Base-by-base conservation (phyloP, 495 filamentous ascomycete species). In the Penicillium pancosmium region DNA sequence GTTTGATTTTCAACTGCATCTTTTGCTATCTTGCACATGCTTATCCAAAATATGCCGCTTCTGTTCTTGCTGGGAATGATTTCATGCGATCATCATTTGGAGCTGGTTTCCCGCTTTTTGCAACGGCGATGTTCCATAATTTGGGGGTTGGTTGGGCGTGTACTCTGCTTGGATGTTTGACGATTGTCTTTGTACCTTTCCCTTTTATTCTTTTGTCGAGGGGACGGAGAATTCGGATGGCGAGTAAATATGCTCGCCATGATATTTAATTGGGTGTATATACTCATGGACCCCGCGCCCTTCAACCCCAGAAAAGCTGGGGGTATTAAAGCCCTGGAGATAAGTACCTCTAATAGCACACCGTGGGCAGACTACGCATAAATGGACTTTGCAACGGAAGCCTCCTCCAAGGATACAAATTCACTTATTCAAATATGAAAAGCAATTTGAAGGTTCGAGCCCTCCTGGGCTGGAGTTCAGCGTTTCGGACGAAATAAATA, bases 61-160 rank as follows among this genome's bases (percentile, higher is more conserved):
- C 68, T 7, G 78, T 82, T 4, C 70, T 84, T 2, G 82, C 82
- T 0, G 80, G 78, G 0, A 84, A 84, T 60, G 78, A 79, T 52
- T 75, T 84, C 35, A 59, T 82, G 54, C 59, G 82, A 13, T 74
- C 68, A 3, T 58, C 66, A 0, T 80, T 84, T 56, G 82, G 79
- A 6, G 80, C 74, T 10, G 79, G 72, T 0, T 83, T 82, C 56
- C 80, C 80, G 0, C 67, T 84, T 0, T 81, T 82, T 54, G 78
- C 79, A 9, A 53, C 61, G 4, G 51, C 53, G 0, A 70, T 81
- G 80, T 88, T 84, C 52, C 77, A 83, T 44, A 83, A 82, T 50
- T 66, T 89, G 10, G 88, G 86, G 0, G 78, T 89, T 9, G 81
- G 76, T 0, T 88, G 86, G 73, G 88, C 85, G 3, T 84, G 80